These are phyloP conservation scores for Phytophthora hibernalis DNA, from an alignment of 352 stramenopile species.

Conservation along the genomic window DNA sequence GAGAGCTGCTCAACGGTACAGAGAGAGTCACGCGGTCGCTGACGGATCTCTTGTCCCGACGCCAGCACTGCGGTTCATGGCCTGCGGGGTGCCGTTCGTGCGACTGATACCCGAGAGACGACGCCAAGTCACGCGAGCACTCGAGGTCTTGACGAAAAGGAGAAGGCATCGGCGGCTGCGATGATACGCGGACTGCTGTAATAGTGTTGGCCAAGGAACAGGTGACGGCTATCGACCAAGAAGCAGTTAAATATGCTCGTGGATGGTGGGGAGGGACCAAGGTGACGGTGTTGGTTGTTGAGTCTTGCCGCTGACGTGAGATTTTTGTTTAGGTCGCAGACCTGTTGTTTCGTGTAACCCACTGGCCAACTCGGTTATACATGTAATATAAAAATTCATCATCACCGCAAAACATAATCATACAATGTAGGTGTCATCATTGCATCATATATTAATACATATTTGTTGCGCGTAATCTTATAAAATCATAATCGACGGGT, in stretches of 20 bases:
- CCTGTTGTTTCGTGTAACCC: too few species aligned
- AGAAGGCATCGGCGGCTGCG: slow-evolving; percentile 22
- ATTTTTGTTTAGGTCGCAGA: slow-evolving; percentile 42
- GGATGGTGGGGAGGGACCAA: slow-evolving; percentile 47
- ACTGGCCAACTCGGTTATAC: too few species aligned
- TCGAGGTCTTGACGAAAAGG: slow-evolving; percentile 41
- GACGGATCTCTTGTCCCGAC: slow-evolving; percentile 48
- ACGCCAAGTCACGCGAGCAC: too few species aligned
- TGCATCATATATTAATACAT: too few species aligned
- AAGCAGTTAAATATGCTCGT: slow-evolving; percentile 74
- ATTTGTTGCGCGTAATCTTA: too few species aligned
- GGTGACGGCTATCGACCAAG: slow-evolving; percentile 61
- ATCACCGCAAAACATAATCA: too few species aligned
- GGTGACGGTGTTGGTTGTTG: background rate
- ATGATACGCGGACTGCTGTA: slow-evolving; percentile 73
- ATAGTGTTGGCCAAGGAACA: slow-evolving; percentile 50
- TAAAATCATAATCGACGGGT: too few species aligned
- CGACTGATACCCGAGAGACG: slow-evolving; percentile 52
- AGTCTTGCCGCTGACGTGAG: background rate
- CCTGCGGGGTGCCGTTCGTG: too few species aligned
- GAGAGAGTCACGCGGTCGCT: slow-evolving; percentile 57
- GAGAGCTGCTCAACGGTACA: slow-evolving; percentile 68
- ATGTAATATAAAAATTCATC: too few species aligned
- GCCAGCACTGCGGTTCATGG: slow-evolving; percentile 46
- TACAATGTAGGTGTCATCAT: too few species aligned